phyloP scores from a whole-genome alignment of 1,284 basidiomycete species.

The Leccinum variabile region DNA sequence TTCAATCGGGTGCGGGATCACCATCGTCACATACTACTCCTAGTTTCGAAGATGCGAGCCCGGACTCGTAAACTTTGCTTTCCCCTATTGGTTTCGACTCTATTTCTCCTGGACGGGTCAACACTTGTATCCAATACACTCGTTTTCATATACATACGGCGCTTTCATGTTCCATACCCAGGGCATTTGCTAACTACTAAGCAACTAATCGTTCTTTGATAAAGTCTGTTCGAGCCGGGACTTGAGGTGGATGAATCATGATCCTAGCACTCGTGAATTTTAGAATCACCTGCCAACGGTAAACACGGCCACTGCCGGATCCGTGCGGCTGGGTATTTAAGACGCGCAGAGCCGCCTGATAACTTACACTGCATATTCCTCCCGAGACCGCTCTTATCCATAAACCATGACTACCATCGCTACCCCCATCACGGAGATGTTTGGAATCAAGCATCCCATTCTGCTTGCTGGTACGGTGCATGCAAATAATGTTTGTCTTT shows the following conservation, averaged over 20 bases:
- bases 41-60: conserved; percentile 12
- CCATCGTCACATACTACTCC: conserved; percentile 18
- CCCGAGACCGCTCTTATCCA: neutral
- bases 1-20: conserved; percentile 48
- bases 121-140: conserved; percentile 36
- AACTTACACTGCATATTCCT: neutral
- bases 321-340: neutral
- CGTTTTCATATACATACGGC: conserved; percentile 23
- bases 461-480: conserved; percentile 67
- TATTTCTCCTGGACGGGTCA: conserved; percentile 27
- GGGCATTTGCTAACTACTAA: conserved; percentile 24
- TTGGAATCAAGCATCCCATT: conserved; percentile 86
- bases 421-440: conserved; percentile 81
- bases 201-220: conserved; percentile 1
- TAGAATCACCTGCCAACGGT: conserved; percentile 12
- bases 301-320: neutral
- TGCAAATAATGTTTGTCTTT: neutral
- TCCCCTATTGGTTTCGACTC: conserved; percentile 5
- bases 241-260: neutral
- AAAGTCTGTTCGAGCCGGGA: neutral
- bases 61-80: conserved; percentile 15
- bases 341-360: neutral
- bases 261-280: neutral
- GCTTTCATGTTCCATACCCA: conserved; percentile 31
- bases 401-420: conserved; percentile 43